Conservation (phyloP, 2,329 filamentous ascomycete genomes). For the Colletotrichum endophyticum region DNA sequence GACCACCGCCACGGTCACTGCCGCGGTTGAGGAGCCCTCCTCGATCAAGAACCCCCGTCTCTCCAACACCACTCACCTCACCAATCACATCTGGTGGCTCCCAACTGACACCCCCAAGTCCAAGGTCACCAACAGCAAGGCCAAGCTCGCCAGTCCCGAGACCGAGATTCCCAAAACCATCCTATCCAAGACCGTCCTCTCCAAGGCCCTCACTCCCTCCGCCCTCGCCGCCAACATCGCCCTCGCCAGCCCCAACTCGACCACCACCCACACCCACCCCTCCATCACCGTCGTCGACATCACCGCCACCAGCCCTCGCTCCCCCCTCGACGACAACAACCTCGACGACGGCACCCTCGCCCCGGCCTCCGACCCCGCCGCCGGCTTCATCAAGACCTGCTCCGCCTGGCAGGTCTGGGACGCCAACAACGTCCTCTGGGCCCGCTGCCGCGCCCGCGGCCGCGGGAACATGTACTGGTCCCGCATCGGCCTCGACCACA, state of each 20-base stretch:
- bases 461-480: not conserved
- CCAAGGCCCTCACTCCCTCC: not conserved
- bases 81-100: not conserved
- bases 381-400: not conserved
- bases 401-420: not conserved
- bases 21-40: not conserved
- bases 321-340: not conserved
- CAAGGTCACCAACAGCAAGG: not conserved
- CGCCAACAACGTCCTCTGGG: not conserved
- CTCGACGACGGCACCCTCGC: not conserved
- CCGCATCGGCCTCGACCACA: constrained; percentile 2
- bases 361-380: not conserved
- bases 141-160: not conserved
- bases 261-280: not conserved
- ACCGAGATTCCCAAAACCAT: not conserved
- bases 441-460: not conserved
- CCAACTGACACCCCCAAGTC: not conserved
- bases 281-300: not conserved
- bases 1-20: not conserved
- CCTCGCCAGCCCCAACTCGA: not conserved
- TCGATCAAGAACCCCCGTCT: not conserved
- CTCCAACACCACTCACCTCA: not conserved
- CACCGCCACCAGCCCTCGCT: not conserved
- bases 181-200: not conserved
- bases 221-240: not conserved